Conservation (phyloP, 2,329 filamentous ascomycete genomes). For the Fusarium sp. region DNA sequence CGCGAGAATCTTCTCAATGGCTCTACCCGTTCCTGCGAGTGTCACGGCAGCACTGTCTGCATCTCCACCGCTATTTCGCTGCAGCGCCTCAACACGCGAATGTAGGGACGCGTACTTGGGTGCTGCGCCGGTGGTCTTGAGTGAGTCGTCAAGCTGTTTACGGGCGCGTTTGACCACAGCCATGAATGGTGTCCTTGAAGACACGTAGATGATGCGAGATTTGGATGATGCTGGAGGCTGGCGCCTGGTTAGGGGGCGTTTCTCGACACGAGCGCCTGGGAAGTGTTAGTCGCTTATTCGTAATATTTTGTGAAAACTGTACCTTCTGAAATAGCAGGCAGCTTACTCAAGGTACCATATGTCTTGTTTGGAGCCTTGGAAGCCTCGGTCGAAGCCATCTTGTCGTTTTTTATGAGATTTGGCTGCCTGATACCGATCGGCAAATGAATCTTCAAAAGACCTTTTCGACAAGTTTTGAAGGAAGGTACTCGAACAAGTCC, state of each 20-base stretch:
- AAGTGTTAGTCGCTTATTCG: neutral
- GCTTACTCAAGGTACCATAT: slow-evolving; percentile 45
- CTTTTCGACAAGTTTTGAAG: neutral
- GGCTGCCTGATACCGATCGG: slow-evolving; percentile 26
- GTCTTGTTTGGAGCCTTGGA: slow-evolving; percentile 17
- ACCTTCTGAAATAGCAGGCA: slow-evolving; percentile 50
- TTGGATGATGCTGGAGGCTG: slow-evolving; percentile 56
- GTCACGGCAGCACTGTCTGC: slow-evolving; percentile 56
- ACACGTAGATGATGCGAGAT: slow-evolving; percentile 69
- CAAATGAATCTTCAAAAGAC: slow-evolving; percentile 3
- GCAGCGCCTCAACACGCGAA: slow-evolving; percentile 56
- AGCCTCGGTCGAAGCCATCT: slow-evolving; percentile 37
- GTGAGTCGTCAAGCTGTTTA: slow-evolving; percentile 67
- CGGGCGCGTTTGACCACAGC: slow-evolving; percentile 72
- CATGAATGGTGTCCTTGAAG: slow-evolving; percentile 72
- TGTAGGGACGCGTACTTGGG: slow-evolving; percentile 59
- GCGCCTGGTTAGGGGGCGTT: slow-evolving; percentile 57
- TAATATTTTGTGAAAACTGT: neutral
- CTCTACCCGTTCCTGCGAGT: slow-evolving; percentile 72
- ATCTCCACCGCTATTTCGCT: slow-evolving; percentile 44
- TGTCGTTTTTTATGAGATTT: slow-evolving; percentile 1
- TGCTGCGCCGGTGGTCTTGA: slow-evolving; percentile 55
- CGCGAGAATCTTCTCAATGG: slow-evolving; percentile 70
- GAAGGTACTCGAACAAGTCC: neutral
- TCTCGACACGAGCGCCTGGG: slow-evolving; percentile 59